Conservation (phyloP, 352 stramenopile species). For the Pythium plurisporium region DNA sequence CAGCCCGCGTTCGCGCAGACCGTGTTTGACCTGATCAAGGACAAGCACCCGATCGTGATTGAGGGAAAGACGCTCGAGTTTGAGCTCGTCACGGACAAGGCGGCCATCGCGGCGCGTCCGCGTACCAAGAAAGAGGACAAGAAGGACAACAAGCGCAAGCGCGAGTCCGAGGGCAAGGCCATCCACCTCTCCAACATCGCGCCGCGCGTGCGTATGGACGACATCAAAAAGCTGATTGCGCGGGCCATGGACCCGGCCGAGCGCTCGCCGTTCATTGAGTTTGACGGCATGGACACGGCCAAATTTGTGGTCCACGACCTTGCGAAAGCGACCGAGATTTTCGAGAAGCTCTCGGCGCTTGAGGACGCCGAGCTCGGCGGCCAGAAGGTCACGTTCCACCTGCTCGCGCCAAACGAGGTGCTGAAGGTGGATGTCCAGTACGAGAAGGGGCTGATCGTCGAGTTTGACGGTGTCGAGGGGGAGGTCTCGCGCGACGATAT, state of each 20-base stretch:
- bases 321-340: conserved; percentile 44
- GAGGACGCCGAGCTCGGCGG: conserved; percentile 54
- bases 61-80: conserved; percentile 66
- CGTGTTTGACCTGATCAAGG: conserved; percentile 38
- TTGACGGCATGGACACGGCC: conserved; percentile 68
- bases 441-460: conserved; percentile 83
- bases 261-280: conserved; percentile 76
- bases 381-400: conserved; percentile 72
- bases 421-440: conserved; percentile 77
- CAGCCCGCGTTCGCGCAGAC: conserved; percentile 64
- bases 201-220: conserved; percentile 58
- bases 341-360: conserved; percentile 71
- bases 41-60: conserved; percentile 43
- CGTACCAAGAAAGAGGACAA: conserved; percentile 44
- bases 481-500: conserved; percentile 84
- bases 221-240: conserved; percentile 81
- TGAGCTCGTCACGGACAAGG: conserved; percentile 70
- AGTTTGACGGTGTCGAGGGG: conserved; percentile 70
- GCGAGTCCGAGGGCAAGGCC: conserved; percentile 58
- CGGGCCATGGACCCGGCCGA: conserved; percentile 38
- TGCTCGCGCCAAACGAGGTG: conserved; percentile 63
- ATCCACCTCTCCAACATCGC: conserved; percentile 84
- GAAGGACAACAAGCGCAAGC: conserved; percentile 72
- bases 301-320: conserved; percentile 60
- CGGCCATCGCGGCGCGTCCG: conserved; percentile 64